Conservation (phyloP, 805 yeast species). For the Lipomyces sp. region DNA sequence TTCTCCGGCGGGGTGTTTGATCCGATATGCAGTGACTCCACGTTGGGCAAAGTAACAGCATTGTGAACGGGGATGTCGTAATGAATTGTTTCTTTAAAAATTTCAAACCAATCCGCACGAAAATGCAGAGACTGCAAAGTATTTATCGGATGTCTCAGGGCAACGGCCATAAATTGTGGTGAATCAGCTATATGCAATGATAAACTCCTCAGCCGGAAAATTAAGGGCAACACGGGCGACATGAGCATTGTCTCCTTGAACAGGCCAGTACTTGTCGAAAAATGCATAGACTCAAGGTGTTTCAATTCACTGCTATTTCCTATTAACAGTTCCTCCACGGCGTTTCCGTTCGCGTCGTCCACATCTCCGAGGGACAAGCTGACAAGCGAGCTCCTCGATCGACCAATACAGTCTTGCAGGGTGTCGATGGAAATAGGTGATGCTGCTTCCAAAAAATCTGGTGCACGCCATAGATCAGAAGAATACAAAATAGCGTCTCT, state of each 20-base stretch:
- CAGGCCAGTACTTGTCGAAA: neutral
- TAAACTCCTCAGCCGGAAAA: neutral
- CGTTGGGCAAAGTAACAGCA: neutral
- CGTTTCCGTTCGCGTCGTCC: neutral
- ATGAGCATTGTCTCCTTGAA: neutral
- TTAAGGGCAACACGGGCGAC: neutral
- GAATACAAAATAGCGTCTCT: slow-evolving; percentile 4
- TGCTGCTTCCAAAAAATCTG: slow-evolving; percentile 4
- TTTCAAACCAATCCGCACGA: slow-evolving; percentile 16
- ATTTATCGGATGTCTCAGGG: neutral
- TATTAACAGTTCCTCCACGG: neutral
- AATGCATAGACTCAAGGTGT: neutral
- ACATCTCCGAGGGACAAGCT: neutral
- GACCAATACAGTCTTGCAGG: neutral
- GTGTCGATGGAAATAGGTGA: neutral
- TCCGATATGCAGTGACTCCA: slow-evolving; percentile 12
- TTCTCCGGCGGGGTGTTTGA: slow-evolving; percentile 7
- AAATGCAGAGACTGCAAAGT: slow-evolving; percentile 3
- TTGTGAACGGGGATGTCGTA: slow-evolving; percentile 7
- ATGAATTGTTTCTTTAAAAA: slow-evolving; percentile 10
- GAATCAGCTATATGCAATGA: slow-evolving; percentile 11
- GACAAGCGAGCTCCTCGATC: neutral
- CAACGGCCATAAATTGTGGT: slow-evolving; percentile 3
- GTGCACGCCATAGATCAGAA: slow-evolving; percentile 6
- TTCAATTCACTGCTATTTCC: neutral